Evolutionary conservation across 768 basidiomycete species (phyloP).

Genomic region (Pleurotus pulmonarius): DNA sequence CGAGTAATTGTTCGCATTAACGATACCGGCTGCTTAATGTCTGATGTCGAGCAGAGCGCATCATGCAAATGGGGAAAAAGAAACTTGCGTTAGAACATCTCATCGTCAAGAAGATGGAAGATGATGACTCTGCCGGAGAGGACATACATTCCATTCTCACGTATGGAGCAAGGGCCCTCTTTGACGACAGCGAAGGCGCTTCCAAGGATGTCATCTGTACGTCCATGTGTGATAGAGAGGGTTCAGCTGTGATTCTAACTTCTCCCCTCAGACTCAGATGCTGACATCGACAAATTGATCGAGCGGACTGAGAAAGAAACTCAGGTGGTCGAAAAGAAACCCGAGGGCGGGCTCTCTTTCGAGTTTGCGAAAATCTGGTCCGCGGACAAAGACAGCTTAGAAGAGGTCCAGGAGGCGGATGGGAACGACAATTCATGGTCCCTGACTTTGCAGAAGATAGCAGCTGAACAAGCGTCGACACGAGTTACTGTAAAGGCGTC

Average conservation of each 20-base stretch:
- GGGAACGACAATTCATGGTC: constrained; percentile 82
- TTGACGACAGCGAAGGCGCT: constrained; percentile 56
- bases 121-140: constrained; percentile 64
- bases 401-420: constrained; percentile 47
- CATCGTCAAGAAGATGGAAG: constrained; percentile 95
- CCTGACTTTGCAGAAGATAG: constrained; percentile 56
- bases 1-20: constrained; percentile 14
- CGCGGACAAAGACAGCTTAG: constrained; percentile 66
- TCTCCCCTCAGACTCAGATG: constrained; percentile 56
- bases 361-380: constrained; percentile 93
- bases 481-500: constrained; percentile 48
- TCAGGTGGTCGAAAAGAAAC: constrained; percentile 41
- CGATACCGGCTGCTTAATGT: too few relatives aligned
- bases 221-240: neutral
- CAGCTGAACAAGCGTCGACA: constrained; percentile 36
- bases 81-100: constrained; percentile 93
- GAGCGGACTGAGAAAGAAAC: constrained; percentile 79
- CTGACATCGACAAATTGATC: constrained; percentile 83
- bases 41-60: constrained; percentile 58
- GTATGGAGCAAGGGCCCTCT: constrained; percentile 84
- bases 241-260: neutral
- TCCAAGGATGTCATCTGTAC: constrained; percentile 66
- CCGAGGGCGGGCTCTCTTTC: constrained; percentile 60
- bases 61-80: constrained; percentile 91
- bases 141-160: constrained; percentile 88